Conservation (phyloP, 2,329 filamentous ascomycete genomes). For the Herpotrichia juniperi region DNA sequence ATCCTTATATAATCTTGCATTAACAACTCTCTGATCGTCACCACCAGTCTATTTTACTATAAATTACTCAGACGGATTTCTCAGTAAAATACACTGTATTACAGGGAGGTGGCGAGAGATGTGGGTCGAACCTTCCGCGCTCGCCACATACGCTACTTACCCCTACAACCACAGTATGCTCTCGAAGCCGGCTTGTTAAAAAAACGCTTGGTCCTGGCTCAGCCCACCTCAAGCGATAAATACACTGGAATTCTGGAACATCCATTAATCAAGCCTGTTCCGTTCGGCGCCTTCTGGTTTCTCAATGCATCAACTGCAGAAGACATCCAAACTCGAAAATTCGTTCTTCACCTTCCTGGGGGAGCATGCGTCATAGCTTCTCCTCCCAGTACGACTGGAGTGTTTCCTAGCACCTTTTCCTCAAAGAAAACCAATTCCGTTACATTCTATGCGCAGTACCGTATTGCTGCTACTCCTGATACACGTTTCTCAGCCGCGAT, state of each 20-base stretch:
- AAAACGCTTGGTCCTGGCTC: conserved; percentile 20
- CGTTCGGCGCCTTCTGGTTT: conserved; percentile 40
- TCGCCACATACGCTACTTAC: too few species aligned
- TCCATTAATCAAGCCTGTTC: conserved; percentile 28
- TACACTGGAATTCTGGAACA: conserved; percentile 21
- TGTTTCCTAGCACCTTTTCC: conserved; percentile 13
- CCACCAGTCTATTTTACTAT: too few species aligned
- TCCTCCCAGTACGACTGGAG: conserved; percentile 30
- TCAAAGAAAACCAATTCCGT: conserved; percentile 34
- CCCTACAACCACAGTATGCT: too few species aligned
- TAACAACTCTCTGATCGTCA: too few species aligned
- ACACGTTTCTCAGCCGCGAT: conserved; percentile 51
- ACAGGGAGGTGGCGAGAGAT: too few species aligned
- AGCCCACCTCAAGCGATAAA: conserved; percentile 8
- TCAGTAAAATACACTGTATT: too few species aligned
- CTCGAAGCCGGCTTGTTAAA: background rate
- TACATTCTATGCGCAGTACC: conserved; percentile 48
- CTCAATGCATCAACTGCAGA: conserved; percentile 16
- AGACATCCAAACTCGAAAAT: conserved; percentile 3
- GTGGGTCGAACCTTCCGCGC: too few species aligned
- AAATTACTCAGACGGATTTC: too few species aligned
- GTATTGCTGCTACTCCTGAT: conserved; percentile 44
- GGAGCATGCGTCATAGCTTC: conserved; percentile 49
- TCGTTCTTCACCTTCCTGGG: conserved; percentile 52
- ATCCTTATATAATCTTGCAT: too few species aligned